These are phyloP conservation scores for Niebla homalea DNA, from an alignment of 495 filamentous ascomycete species.

Conservation along the genomic window DNA sequence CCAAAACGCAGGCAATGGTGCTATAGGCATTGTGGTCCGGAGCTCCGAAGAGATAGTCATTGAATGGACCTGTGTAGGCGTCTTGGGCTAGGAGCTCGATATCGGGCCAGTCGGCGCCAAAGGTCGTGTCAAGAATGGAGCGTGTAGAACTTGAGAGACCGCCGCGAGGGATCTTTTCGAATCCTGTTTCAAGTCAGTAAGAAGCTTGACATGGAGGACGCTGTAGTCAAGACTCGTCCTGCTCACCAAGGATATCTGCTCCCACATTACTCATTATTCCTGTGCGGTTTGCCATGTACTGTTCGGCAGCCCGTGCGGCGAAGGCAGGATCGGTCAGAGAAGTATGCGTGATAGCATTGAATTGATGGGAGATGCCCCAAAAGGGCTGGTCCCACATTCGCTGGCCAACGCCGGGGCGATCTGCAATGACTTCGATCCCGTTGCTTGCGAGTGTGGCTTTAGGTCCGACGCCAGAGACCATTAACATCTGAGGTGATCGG, in stretches of 20 bases:
- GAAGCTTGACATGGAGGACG: too few relatives aligned
- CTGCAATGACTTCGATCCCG: conserved; percentile 28
- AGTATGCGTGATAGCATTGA: background rate
- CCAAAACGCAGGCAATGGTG: conserved; percentile 27
- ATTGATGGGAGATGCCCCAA: background rate
- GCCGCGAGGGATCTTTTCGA: conserved; percentile 4
- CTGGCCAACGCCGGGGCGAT: conserved; percentile 37
- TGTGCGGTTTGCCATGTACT: background rate
- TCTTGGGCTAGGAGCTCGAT: conserved; percentile 31
- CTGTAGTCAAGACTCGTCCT: too few relatives aligned
- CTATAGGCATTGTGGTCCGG: conserved; percentile 33
- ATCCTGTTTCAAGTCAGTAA: conserved; percentile 13
- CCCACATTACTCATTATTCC: background rate
- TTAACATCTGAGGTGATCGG: conserved; percentile 37
- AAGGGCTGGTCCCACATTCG: conserved; percentile 10
- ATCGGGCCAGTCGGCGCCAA: conserved; percentile 26
- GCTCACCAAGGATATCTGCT: background rate
- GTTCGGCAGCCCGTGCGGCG: background rate
- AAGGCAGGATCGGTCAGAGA: background rate
- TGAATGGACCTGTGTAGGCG: conserved; percentile 14
- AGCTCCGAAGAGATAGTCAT: conserved; percentile 8
- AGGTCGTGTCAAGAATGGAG: background rate
- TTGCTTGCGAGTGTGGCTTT: conserved; percentile 21
- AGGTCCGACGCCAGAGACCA: conserved; percentile 41
- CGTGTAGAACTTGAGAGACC: background rate